phyloP scores from a whole-genome alignment of 805 yeast species.

The Sungouiozyma ichnusensis region DNA sequence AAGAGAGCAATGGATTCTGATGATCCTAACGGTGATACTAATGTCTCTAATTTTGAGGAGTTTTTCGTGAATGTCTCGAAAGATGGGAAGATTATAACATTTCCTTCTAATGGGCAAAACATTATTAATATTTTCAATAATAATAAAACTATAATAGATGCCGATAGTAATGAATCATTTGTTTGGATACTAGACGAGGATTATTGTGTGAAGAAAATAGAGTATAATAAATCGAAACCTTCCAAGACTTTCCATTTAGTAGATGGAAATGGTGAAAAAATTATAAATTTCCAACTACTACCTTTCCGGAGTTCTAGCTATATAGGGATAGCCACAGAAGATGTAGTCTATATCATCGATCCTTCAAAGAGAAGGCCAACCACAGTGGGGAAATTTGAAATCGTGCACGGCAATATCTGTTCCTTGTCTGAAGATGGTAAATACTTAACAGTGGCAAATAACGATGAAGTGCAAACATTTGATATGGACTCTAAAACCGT shows the following conservation, averaged over 20 bases:
- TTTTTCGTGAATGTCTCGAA: conserved; percentile 23
- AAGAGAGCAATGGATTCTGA: conserved; percentile 16
- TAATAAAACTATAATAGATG: conserved; percentile 27
- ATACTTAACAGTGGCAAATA: conserved; percentile 15
- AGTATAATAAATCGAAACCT: conserved; percentile 25
- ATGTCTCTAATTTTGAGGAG: conserved; percentile 10
- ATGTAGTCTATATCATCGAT: conserved; percentile 54
- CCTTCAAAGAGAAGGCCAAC: conserved; percentile 35
- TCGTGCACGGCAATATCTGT: conserved; percentile 12
- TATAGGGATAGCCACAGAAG: conserved; percentile 23
- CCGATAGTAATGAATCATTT: conserved; percentile 25
- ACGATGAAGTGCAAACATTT: conserved; percentile 11
- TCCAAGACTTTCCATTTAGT: conserved; percentile 27
- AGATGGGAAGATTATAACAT: conserved; percentile 25
- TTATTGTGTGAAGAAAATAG: conserved; percentile 26
- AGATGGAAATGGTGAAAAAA: conserved; percentile 26
- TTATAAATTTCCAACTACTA: conserved; percentile 22
- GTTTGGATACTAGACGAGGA: conserved; percentile 29
- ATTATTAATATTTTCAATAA: conserved; percentile 31
- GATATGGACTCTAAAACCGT: conserved; percentile 11
- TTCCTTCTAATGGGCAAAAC: conserved; percentile 25
- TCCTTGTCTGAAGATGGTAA: conserved; percentile 14
- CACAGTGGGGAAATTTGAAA: conserved; percentile 15
- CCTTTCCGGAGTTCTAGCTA: conserved; percentile 12
- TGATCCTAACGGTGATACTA: conserved; percentile 4